These are phyloP conservation scores for Fusarium poae DNA, from an alignment of 2,329 filamentous ascomycete species.

Conservation along the genomic window DNA sequence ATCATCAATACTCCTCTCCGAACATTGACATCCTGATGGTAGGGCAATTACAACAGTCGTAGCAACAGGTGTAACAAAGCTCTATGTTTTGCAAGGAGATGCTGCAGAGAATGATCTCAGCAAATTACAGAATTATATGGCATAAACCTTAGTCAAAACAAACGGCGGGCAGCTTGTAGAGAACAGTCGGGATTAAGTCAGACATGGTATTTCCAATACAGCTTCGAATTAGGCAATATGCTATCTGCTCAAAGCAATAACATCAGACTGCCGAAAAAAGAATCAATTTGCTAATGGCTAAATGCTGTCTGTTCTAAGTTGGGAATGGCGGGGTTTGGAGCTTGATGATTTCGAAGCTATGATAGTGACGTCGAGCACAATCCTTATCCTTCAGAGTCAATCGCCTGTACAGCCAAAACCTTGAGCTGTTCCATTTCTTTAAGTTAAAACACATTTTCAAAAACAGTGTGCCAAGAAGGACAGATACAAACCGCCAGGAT, in stretches of 20 bases:
- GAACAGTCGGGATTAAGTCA: background rate
- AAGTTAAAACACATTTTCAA: background rate
- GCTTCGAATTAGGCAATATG: background rate
- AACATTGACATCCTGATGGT: background rate
- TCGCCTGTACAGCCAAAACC: background rate
- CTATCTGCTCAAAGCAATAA: background rate
- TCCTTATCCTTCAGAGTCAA: slow-evolving; percentile 12
- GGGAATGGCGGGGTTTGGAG: slow-evolving; percentile 16
- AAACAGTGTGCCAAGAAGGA: background rate
- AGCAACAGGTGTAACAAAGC: background rate
- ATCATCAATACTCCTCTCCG: slow-evolving; percentile 51
- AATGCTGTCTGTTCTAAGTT: background rate
- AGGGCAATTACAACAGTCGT: background rate
- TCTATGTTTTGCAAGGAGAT: background rate
- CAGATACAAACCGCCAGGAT: too few relatives aligned
- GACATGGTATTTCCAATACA: background rate
- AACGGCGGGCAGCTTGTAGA: background rate
- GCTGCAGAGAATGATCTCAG: background rate
- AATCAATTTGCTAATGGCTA: background rate
- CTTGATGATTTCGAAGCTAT: slow-evolving; percentile 22
- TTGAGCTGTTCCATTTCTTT: background rate
- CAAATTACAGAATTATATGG: background rate
- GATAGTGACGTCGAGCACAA: slow-evolving; percentile 19
- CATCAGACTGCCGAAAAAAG: background rate
- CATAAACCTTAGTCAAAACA: background rate